These are phyloP conservation scores for Jamesozyma rosinii DNA, from an alignment of 805 yeast genomes.

Conservation along the genomic window DNA sequence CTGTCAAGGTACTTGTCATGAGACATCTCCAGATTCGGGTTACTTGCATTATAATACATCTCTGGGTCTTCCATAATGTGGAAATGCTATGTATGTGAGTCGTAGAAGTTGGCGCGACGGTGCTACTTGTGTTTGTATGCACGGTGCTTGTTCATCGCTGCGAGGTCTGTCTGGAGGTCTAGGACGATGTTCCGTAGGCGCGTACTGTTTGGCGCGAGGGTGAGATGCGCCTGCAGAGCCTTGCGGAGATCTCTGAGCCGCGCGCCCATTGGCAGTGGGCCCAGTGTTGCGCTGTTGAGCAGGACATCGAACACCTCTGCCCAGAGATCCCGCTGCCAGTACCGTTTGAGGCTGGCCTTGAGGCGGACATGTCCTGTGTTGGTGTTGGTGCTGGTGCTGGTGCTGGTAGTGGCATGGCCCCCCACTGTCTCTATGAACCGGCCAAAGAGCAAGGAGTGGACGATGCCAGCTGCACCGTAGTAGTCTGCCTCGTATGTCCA, in stretches of 20 bases:
- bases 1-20: too few species aligned
- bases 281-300: slow-evolving; percentile 43
- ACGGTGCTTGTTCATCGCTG: slow-evolving; percentile 9
- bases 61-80: too few species aligned
- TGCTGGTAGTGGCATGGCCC: too few species aligned
- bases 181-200: slow-evolving; percentile 29
- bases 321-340: slow-evolving; percentile 75
- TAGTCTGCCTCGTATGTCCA: slow-evolving; percentile 83
- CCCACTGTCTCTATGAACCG: slow-evolving; percentile 43
- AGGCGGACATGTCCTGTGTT: slow-evolving; percentile 31
- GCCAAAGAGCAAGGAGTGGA: slow-evolving; percentile 70
- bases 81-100: too few species aligned
- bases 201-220: slow-evolving; percentile 10
- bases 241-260: slow-evolving; percentile 20
- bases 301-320: slow-evolving; percentile 49
- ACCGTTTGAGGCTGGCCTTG: slow-evolving; percentile 47
- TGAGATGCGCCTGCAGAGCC: slow-evolving; percentile 11
- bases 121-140: too few species aligned
- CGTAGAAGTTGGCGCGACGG: too few species aligned
- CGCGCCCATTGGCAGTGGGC: slow-evolving; percentile 35
- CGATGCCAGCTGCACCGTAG: slow-evolving; percentile 66
- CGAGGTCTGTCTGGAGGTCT: slow-evolving; percentile 31
- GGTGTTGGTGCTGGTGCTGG: too few species aligned
- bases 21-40: too few species aligned
- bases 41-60: too few species aligned